Conservation (phyloP, 73 alveolate genomes). For the Paramecium sonneborni region DNA sequence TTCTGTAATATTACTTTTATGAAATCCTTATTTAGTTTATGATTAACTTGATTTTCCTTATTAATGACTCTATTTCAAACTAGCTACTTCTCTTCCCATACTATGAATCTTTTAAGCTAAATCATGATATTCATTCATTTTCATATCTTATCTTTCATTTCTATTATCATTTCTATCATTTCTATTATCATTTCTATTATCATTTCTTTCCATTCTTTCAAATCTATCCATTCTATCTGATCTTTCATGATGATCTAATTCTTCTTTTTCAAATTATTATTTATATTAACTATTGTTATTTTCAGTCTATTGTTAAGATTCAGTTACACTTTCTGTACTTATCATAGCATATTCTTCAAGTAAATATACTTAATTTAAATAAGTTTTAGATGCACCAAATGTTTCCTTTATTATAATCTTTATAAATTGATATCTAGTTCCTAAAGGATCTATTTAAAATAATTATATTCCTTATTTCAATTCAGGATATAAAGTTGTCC, state of each 20-base stretch:
- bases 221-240: constrained; percentile 21
- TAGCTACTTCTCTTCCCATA: constrained; percentile 55
- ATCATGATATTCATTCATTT: constrained; percentile 13
- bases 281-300: constrained; percentile 5
- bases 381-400: constrained; percentile 72
- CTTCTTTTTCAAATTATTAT: neutral
- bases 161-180: neutral
- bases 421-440: constrained; percentile 57
- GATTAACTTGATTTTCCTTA: constrained; percentile 7
- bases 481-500: constrained; percentile 70
- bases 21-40: neutral
- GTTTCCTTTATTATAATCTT: constrained; percentile 69
- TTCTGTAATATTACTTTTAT: neutral
- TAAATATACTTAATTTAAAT: constrained; percentile 64
- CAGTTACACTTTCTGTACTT: constrained; percentile 40
- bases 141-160: neutral
- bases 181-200: too few relatives aligned
- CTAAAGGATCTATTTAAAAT: constrained; percentile 69
- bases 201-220: constrained; percentile 26
- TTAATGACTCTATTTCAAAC: constrained; percentile 31
- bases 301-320: constrained; percentile 42
- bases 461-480: constrained; percentile 65
- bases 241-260: neutral
- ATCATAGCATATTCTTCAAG: constrained; percentile 64
- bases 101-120: constrained; percentile 12